These are phyloP conservation scores for Coemansia sp. DNA, from an alignment of 192 early-diverging fungal species.

Conservation along the genomic window DNA sequence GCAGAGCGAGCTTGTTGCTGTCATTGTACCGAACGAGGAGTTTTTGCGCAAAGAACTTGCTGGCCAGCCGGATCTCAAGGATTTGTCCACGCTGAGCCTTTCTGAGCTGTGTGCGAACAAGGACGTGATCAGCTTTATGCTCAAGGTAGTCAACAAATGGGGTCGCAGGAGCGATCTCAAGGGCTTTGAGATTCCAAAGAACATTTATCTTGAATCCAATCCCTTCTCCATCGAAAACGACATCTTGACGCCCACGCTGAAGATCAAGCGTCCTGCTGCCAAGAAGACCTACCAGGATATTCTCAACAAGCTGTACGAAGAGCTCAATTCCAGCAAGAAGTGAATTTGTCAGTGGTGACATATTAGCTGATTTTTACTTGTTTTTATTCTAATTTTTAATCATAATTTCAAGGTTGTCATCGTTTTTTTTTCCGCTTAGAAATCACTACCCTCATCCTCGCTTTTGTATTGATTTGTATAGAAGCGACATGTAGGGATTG, in stretches of 20 bases:
- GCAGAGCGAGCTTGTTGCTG: slow-evolving; percentile 71
- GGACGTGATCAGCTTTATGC: slow-evolving; percentile 53
- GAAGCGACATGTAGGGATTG: too few relatives aligned
- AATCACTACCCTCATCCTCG: too few relatives aligned
- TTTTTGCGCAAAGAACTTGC: slow-evolving; percentile 50
- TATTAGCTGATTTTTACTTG: slow-evolving; percentile 11
- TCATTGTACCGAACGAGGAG: slow-evolving; percentile 74
- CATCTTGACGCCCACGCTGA: slow-evolving; percentile 78
- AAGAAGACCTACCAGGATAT: slow-evolving; percentile 45
- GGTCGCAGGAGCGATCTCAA: slow-evolving; percentile 63
- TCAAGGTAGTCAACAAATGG: slow-evolving; percentile 55
- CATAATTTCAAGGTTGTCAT: too few relatives aligned
- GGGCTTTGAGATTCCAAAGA: slow-evolving; percentile 75
- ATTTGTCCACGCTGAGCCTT: slow-evolving; percentile 31
- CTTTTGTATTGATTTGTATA: too few relatives aligned
- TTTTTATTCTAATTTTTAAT: neutral
- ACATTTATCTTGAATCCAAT: slow-evolving; percentile 63
- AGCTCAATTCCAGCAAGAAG: slow-evolving; percentile 15
- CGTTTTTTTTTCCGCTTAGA: too few relatives aligned
- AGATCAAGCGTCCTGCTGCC: slow-evolving; percentile 60
- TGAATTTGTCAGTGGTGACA: too few relatives aligned
- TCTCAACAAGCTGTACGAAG: slow-evolving; percentile 58
- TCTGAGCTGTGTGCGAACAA: slow-evolving; percentile 61
- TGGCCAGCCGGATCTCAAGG: slow-evolving; percentile 24
- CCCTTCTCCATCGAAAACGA: slow-evolving; percentile 79